A percentile compares a stretch with the other conserved stretches of the same genome.
These are phyloP conservation scores for Chamaecrista fasciculata DNA, from an alignment of 306 rosid species.

Conservation along the genomic window DNA sequence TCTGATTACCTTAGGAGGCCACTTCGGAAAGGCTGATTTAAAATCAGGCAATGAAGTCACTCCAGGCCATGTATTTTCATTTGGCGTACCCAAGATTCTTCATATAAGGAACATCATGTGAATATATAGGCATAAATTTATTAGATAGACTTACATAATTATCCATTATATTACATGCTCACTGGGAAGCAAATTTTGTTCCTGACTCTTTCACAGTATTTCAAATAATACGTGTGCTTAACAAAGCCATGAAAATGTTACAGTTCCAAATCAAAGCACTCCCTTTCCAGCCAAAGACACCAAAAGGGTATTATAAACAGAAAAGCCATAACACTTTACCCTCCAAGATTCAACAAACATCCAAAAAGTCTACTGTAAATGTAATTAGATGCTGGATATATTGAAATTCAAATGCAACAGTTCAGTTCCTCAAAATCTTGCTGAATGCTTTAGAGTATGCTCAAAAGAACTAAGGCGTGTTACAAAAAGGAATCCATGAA, in stretches of 20 bases:
- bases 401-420: neutral
- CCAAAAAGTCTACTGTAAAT: neutral
- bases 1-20: constrained; percentile 72
- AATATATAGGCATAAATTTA: neutral
- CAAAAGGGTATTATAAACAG: neutral
- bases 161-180: neutral
- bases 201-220: neutral
- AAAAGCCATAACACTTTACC: neutral
- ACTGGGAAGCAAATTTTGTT: neutral
- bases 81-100: constrained; percentile 95
- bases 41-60: constrained; percentile 96
- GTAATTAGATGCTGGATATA: neutral
- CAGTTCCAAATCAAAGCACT: neutral
- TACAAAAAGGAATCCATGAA: neutral
- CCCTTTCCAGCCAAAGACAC: neutral
- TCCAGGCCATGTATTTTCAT: constrained; percentile 95
- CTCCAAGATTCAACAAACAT: neutral
- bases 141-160: neutral
- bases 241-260: neutral
- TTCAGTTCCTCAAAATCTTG: neutral
- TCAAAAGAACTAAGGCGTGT: neutral
- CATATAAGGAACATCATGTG: constrained; percentile 33
- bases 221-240: neutral
- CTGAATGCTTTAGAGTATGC: neutral
- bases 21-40: constrained; percentile 91